Conservation (phyloP, 306 rosid genomes). For the Trifolium dubium region DNA sequence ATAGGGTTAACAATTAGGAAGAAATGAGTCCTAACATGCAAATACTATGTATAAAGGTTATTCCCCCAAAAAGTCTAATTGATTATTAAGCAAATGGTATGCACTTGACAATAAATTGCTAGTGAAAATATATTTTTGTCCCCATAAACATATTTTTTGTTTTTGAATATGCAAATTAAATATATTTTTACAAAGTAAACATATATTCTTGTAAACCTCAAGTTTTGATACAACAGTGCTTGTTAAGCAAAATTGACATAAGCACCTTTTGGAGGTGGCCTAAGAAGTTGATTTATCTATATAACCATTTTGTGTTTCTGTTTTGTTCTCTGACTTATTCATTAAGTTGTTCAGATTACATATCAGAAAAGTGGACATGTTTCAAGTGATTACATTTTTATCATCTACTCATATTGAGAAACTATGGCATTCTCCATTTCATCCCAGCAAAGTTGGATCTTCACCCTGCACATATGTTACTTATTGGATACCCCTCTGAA, state of each 20-base stretch:
- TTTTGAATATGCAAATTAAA: neutral
- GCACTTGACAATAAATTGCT: too few relatives aligned
- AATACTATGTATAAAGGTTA: too few relatives aligned
- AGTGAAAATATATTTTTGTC: too few relatives aligned
- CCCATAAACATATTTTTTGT: neutral
- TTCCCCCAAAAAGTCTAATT: too few relatives aligned
- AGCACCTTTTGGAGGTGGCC: neutral
- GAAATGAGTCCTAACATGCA: neutral
- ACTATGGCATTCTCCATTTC: constrained; percentile 9
- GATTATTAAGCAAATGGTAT: too few relatives aligned
- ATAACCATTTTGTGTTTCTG: neutral
- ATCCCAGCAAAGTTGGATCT: constrained; percentile 28
- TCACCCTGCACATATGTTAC: constrained; percentile 45
- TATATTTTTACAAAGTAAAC: too few relatives aligned
- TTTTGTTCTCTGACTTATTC: neutral
- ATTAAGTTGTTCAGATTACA: constrained; percentile 20
- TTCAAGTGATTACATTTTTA: constrained; percentile 18
- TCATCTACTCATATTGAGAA: constrained; percentile 17
- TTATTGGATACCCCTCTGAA: constrained; percentile 60
- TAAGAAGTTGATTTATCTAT: constrained; percentile 24
- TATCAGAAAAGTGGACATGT: constrained; percentile 18
- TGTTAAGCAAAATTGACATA: neutral
- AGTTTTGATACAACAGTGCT: neutral
- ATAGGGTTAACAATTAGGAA: neutral
- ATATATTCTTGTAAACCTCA: neutral